Evolutionary conservation across 2,329 filamentous ascomycete species (phyloP).

Genomic region (Cytospora schulzeri): DNA sequence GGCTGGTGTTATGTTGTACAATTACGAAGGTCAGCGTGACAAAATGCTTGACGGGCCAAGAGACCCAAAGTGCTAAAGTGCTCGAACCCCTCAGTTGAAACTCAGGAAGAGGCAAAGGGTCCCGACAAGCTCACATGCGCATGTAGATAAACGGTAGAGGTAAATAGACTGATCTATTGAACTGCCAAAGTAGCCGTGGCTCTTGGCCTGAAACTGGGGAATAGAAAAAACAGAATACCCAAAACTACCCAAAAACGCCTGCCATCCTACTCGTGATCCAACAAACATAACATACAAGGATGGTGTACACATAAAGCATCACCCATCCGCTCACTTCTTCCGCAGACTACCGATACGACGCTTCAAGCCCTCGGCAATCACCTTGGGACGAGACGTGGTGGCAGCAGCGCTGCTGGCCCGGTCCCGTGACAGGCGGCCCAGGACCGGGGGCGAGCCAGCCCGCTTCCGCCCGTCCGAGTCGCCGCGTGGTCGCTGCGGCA

Average conservation of each 20-base stretch:
- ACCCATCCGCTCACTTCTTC: slow-evolving; percentile 41
- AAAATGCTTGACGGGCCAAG: no score
- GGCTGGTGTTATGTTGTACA: no score
- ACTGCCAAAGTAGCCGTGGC: neutral
- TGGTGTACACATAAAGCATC: neutral
- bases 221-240: neutral
- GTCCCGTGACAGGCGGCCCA: slow-evolving; percentile 35
- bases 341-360: slow-evolving; percentile 56
- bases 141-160: neutral
- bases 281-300: neutral
- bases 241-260: neutral
- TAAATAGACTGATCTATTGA: neutral
- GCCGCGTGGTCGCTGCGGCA: slow-evolving; percentile 35
- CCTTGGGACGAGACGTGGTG: slow-evolving; percentile 41
- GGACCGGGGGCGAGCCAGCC: slow-evolving; percentile 28
- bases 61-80: no score
- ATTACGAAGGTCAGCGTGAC: no score
- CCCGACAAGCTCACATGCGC: neutral
- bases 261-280: neutral
- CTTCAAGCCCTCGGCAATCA: slow-evolving; percentile 54
- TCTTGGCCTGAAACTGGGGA: neutral
- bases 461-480: slow-evolving; percentile 30
- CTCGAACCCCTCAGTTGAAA: no score
- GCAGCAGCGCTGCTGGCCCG: slow-evolving; percentile 47
- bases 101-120: no score